phyloP scores from a whole-genome alignment of 2,329 filamentous ascomycete genomes.

The Alternaria viburni region DNA sequence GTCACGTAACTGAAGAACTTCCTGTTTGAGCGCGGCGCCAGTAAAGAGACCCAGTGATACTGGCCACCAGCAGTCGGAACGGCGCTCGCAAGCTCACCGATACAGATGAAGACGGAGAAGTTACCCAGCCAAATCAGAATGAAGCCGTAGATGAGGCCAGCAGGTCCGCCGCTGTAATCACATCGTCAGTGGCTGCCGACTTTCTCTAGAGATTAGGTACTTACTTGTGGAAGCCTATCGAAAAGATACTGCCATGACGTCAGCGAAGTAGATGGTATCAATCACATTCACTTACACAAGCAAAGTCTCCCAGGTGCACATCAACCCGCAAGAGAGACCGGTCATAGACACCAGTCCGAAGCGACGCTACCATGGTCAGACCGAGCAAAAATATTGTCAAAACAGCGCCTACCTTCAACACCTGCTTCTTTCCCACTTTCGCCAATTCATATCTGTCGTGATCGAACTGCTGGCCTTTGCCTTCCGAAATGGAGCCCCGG shows the following conservation, averaged over 20 bases:
- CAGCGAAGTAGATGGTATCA: neutral
- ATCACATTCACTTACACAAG: conserved; percentile 36
- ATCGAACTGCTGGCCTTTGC: conserved; percentile 38
- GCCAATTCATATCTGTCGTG: conserved; percentile 44
- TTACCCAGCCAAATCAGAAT: conserved; percentile 47
- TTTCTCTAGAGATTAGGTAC: neutral
- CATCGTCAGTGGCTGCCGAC: neutral
- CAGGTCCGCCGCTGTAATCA: conserved; percentile 41
- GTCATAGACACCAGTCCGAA: conserved; percentile 48
- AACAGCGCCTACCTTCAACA: conserved; percentile 39
- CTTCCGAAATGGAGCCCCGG: conserved; percentile 31
- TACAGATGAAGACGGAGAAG: conserved; percentile 45
- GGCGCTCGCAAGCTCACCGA: conserved; percentile 48
- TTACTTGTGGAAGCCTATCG: conserved; percentile 46
- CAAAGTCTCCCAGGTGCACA: conserved; percentile 49
- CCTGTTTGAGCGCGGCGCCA: conserved; percentile 51
- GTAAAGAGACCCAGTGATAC: conserved; percentile 52
- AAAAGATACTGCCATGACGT: conserved; percentile 34
- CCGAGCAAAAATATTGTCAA: neutral
- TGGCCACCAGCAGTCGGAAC: conserved; percentile 49
- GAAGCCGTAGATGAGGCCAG: conserved; percentile 47
- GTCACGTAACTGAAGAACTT: conserved; percentile 55
- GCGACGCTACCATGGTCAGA: conserved; percentile 38
- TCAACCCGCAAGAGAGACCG: conserved; percentile 45
- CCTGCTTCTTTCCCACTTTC: conserved; percentile 44